Conservation (phyloP, 2,329 filamentous ascomycete species). For the Trichoderma citrinoviride region DNA sequence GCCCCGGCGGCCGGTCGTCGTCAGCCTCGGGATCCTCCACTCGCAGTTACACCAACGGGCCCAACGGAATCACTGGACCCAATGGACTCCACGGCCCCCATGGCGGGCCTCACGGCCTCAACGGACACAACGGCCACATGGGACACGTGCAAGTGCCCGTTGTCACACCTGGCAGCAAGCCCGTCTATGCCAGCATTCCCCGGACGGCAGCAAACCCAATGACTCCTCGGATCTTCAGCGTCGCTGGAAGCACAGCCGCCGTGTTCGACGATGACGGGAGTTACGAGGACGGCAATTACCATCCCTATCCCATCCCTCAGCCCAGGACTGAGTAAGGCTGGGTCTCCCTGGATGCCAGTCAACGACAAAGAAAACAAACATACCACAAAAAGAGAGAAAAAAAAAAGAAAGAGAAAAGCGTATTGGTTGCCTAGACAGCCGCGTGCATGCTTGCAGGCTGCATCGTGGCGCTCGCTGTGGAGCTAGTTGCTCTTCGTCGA, state of each 20-base stretch:
- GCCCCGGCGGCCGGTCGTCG: conserved; percentile 34
- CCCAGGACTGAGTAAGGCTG: conserved; percentile 21
- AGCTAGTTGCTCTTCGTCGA: conserved; percentile 12
- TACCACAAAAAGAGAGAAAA: background rate
- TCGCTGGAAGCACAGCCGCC: conserved; percentile 22
- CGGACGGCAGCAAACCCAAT: conserved; percentile 26
- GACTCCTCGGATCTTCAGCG: conserved; percentile 30
- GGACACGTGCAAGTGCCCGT: conserved; percentile 30
- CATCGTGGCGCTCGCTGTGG: conserved; percentile 16
- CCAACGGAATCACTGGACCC: conserved; percentile 10
- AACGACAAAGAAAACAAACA: background rate
- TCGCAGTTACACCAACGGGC: conserved; percentile 31
- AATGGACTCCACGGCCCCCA: conserved; percentile 22
- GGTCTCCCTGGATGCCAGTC: background rate
- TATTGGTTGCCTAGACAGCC: background rate
- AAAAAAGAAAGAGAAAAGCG: background rate
- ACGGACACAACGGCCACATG: conserved; percentile 28
- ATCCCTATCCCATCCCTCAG: conserved; percentile 34
- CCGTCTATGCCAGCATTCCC: conserved; percentile 32
- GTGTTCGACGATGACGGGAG: conserved; percentile 27
- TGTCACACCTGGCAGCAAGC: conserved; percentile 27
- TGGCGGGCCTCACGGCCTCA: conserved; percentile 25
- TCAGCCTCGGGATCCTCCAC: conserved; percentile 28
- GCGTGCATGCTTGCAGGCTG: conserved; percentile 5
- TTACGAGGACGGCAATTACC: conserved; percentile 39